Percentiles rank a stretch among this genome's conserved stretches.
These are phyloP conservation scores for Wickerhamomyces rabaulensis DNA, from an alignment of 805 yeast species.

Conservation along the genomic window DNA sequence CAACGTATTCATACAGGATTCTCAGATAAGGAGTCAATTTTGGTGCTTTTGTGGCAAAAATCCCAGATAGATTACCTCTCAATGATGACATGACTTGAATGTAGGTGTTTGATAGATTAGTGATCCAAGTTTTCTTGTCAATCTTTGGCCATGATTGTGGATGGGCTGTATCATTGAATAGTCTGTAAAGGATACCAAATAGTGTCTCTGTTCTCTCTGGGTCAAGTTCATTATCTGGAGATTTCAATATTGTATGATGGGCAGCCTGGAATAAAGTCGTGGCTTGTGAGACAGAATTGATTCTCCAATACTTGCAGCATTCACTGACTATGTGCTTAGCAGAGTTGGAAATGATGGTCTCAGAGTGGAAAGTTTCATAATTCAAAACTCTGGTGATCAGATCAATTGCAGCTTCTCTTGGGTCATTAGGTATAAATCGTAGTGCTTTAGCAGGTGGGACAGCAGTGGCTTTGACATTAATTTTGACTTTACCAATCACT, in stretches of 20 bases:
- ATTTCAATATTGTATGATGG: conserved; percentile 28
- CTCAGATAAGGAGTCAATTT: conserved; percentile 49
- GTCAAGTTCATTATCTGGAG: conserved; percentile 24
- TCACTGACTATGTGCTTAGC: conserved; percentile 37
- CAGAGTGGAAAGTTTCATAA: conserved; percentile 25
- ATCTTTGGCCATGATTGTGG: conserved; percentile 33
- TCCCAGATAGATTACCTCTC: conserved; percentile 34
- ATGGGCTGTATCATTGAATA: conserved; percentile 20
- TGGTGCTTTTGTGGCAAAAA: conserved; percentile 46
- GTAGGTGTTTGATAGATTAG: conserved; percentile 40
- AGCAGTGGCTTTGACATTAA: not conserved
- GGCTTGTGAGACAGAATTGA: conserved; percentile 44
- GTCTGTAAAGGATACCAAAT: conserved; percentile 27
- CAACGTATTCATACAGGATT: conserved; percentile 46
- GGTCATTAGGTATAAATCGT: conserved; percentile 34
- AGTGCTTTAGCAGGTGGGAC: not conserved
- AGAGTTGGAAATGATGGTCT: conserved; percentile 33
- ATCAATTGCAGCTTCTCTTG: conserved; percentile 35
- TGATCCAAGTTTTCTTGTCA: conserved; percentile 48
- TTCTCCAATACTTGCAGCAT: conserved; percentile 54
- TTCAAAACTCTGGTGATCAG: conserved; percentile 40
- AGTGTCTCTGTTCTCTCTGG: conserved; percentile 27
- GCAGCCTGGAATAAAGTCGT: conserved; percentile 47
- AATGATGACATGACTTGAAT: conserved; percentile 42
- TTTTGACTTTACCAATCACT: conserved; percentile 20